Evolutionary conservation across 176 grass and related monocot species (phyloP), one percentile per base, ranked within the genome.

Genomic region (Saccharum spontaneum): DNA sequence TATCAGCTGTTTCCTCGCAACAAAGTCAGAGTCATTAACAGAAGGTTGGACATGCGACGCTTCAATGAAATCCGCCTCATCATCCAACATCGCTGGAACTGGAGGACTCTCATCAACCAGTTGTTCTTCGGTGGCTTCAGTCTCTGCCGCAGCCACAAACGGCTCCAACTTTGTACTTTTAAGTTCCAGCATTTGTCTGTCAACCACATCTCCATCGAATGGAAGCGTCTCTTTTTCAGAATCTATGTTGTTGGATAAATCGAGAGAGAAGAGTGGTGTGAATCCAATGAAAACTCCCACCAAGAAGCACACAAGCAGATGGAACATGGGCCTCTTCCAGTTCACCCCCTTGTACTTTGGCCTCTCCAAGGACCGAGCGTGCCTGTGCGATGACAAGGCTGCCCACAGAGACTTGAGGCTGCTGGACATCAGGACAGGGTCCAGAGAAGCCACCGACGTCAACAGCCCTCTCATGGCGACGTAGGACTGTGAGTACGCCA

Each of bases 261-360:
- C 90, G 8, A 89, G 79, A n/a, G 96, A 92, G 74, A 95, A 88
- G 52, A 92, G 89, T 2, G 88, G 90, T 15, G 89, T 95, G 83
- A 98, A 94, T 60, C 93, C 96, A 3, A 98, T 90, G 73, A 98
- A 83, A 79, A 87, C 74, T 28, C 96, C 96, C 10, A 90, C 44
- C 61, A 92, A 78, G 78, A 98, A 98, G 62, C 89, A 98, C 23
- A 90, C 38, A 22, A 90, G 49, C 43, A 94, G 73, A 75, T 88
- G 84, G 78, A 90, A 63, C 65, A 88, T 69, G 34, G 83, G 78
- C 87, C 75, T 90, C 78, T 92, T 98, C 89, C 91, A 95, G 82
- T 71, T 88, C 70, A 92, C 38, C 70, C 78, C 86, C 79, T 94
- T 98, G 30, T 84, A 85, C 76, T 84, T 93, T 63, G 91, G 81